Conservation (phyloP, 2,329 filamentous ascomycete genomes). For the Calonectria leucothoes region DNA sequence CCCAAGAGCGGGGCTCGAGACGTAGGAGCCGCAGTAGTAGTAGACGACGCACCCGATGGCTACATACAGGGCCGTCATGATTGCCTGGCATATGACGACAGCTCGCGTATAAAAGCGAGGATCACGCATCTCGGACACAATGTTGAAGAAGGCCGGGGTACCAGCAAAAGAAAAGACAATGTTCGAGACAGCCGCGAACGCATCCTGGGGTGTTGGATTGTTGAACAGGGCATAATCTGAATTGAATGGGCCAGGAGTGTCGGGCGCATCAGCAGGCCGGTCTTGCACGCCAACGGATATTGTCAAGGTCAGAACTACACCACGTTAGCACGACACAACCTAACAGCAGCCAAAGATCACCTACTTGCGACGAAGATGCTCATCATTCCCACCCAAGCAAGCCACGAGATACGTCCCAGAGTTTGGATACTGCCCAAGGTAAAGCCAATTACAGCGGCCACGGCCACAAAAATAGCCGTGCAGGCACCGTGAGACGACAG, state of each 20-base stretch:
- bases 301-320: conserved; percentile 36
- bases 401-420: conserved; percentile 41
- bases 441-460: conserved; percentile 42
- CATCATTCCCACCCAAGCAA: conserved; percentile 40
- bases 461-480: conserved; percentile 50
- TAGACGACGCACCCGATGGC: conserved; percentile 52
- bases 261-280: conserved; percentile 41
- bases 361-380: conserved; percentile 36
- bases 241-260: conserved; percentile 29
- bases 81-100: conserved; percentile 37
- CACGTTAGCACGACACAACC: too few species aligned
- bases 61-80: conserved; percentile 45
- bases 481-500: conserved; percentile 49
- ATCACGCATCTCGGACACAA: conserved; percentile 47
- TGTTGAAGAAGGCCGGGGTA: conserved; percentile 46
- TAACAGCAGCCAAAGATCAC: neutral
- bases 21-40: conserved; percentile 56
- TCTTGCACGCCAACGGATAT: conserved; percentile 45
- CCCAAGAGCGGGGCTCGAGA: conserved; percentile 58
- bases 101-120: conserved; percentile 39
- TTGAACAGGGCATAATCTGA: conserved; percentile 45
- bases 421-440: conserved; percentile 43
- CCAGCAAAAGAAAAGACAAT: conserved; percentile 51
- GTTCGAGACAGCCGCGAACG: conserved; percentile 42
- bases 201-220: conserved; percentile 42